Conservation (phyloP, 192 early-diverging fungal species). For the Backusella macrospora region DNA sequence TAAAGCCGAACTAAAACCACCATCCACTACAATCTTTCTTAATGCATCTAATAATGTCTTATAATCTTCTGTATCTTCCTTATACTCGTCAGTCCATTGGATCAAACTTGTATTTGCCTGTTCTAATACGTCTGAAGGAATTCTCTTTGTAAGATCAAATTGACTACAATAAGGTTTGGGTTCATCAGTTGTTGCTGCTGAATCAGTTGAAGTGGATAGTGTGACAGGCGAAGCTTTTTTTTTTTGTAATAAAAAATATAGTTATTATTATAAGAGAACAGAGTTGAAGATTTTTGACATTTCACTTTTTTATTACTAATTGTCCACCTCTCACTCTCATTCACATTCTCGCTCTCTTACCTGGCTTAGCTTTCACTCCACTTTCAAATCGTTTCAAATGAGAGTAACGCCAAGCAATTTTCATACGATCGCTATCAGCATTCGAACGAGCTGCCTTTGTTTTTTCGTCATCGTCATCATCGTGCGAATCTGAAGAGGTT, state of each 20-base stretch:
- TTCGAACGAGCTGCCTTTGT: conserved; percentile 35
- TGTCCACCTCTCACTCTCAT: too few species aligned
- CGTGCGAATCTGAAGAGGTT: conserved; percentile 48
- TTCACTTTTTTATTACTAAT: neutral
- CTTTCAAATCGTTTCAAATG: conserved; percentile 70
- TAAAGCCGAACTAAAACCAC: conserved; percentile 54
- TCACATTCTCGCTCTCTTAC: too few species aligned
- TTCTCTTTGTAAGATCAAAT: conserved; percentile 86
- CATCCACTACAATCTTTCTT: conserved; percentile 59
- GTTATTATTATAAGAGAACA: neutral
- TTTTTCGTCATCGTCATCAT: conserved; percentile 50
- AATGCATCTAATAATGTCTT: conserved; percentile 52
- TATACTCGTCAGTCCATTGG: conserved; percentile 37
- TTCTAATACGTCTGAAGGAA: conserved; percentile 61
- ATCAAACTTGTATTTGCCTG: conserved; percentile 51
- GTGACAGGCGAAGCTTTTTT: conserved; percentile 17
- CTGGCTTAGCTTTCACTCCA: conserved; percentile 44
- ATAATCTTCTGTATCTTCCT: conserved; percentile 43
- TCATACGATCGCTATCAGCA: conserved; percentile 66
- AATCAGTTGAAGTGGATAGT: neutral
- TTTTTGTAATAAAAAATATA: neutral
- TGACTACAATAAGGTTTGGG: conserved; percentile 71
- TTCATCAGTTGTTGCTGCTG: conserved; percentile 17
- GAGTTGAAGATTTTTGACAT: neutral
- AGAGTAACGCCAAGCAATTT: conserved; percentile 96